Evolutionary conservation across 1,284 basidiomycete genomes (phyloP).

Genomic region (Lignosus rhinocerotis): DNA sequence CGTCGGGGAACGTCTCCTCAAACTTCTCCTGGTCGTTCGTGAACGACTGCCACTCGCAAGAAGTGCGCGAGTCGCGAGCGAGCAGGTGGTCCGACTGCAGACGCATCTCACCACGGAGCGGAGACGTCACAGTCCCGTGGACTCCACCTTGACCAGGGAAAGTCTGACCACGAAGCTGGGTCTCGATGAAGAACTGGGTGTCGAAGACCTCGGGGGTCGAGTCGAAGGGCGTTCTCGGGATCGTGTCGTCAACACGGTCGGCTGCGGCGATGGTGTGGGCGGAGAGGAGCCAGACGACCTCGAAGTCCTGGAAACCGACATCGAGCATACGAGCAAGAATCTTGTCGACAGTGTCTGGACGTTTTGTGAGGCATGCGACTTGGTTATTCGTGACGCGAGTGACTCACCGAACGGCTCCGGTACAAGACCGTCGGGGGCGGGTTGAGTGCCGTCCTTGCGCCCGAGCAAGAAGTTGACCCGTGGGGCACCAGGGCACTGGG

Average conservation of each 20-base stretch:
- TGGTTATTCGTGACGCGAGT: too few species aligned
- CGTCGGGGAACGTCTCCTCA: constrained; percentile 5
- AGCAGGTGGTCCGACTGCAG: constrained; percentile 32
- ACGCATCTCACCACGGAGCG: constrained; percentile 22
- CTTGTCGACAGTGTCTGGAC: constrained; percentile 16
- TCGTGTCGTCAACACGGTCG: not conserved
- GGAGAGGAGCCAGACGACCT: constrained; percentile 4
- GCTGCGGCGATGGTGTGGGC: constrained; percentile 2
- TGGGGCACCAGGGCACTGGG: constrained; percentile 32
- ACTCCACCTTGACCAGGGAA: not conserved
- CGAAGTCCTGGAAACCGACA: constrained; percentile 5
- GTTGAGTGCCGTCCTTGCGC: constrained; percentile 10
- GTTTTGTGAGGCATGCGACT: too few species aligned
- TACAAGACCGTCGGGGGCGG: constrained; percentile 25
- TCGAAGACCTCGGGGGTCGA: constrained; percentile 1
- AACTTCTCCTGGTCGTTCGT: constrained; percentile 5
- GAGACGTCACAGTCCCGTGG: not conserved
- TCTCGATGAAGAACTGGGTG: constrained; percentile 5
- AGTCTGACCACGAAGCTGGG: not conserved
- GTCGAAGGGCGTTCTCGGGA: constrained; percentile 2
- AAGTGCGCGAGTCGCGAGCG: constrained; percentile 26
- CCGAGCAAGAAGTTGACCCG: constrained; percentile 24
- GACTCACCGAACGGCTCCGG: constrained; percentile 21
- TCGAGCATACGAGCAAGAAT: constrained; percentile 17
- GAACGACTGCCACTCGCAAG: constrained; percentile 4